These are phyloP conservation scores for Aspergillus brunneoviolaceus DNA, from an alignment of 2,329 filamentous ascomycete species.

Conservation along the genomic window DNA sequence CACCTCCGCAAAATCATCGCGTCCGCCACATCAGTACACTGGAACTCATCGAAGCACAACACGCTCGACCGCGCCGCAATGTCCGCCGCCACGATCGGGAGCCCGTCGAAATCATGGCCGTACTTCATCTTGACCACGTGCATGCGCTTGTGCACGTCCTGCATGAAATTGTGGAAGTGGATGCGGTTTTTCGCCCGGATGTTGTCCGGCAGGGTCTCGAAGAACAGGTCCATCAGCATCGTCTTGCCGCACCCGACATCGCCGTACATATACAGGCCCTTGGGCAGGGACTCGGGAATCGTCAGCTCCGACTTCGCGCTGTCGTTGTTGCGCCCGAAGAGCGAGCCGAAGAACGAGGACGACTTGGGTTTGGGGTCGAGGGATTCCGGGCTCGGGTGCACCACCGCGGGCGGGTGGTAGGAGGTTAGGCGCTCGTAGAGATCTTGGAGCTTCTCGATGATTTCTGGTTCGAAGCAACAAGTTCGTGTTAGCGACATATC, in stretches of 20 bases:
- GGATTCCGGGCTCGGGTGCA: slow-evolving; percentile 74
- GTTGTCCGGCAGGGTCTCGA: slow-evolving; percentile 79
- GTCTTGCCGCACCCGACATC: slow-evolving; percentile 98
- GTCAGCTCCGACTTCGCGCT: slow-evolving; percentile 31
- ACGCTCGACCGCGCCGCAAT: slow-evolving; percentile 84
- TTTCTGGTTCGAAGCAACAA: slow-evolving; percentile 53
- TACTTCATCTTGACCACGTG: slow-evolving; percentile 87
- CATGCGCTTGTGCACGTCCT: slow-evolving; percentile 87
- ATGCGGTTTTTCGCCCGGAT: slow-evolving; percentile 85
- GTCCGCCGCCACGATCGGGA: slow-evolving; percentile 91
- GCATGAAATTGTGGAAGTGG: slow-evolving; percentile 99
- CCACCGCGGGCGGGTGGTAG: slow-evolving; percentile 72
- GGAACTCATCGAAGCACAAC: slow-evolving; percentile 97
- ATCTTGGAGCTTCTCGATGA: slow-evolving; percentile 85
- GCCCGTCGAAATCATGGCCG: slow-evolving; percentile 83
- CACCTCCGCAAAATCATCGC: slow-evolving; percentile 91
- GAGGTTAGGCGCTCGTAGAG: slow-evolving; percentile 76
- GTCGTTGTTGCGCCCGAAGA: slow-evolving; percentile 39
- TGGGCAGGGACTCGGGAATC: slow-evolving; percentile 74
- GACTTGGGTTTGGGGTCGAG: slow-evolving; percentile 53
- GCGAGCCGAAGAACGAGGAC: slow-evolving; percentile 51
- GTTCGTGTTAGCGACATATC: not conserved
- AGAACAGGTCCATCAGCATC: slow-evolving; percentile 99
- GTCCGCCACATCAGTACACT: slow-evolving; percentile 96
- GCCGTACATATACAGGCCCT: slow-evolving; percentile 90